These are phyloP conservation scores for Achaetomiella virescens DNA, from an alignment of 495 filamentous ascomycete species.

Conservation along the genomic window DNA sequence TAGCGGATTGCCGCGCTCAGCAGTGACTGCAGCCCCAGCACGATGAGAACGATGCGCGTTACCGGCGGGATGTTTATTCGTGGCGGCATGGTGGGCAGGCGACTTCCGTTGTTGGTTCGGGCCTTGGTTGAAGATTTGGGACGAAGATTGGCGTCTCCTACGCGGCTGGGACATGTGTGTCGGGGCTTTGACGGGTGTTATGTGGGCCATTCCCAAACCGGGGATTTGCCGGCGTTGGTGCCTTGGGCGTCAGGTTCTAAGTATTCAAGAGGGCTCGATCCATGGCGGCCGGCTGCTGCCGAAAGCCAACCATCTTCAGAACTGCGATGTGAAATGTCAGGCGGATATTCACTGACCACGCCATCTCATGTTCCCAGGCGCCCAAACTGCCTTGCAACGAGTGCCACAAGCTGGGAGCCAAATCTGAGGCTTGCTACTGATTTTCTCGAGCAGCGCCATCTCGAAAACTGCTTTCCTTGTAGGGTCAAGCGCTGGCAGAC, in stretches of 20 bases:
- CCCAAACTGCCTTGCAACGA: too few relatives aligned
- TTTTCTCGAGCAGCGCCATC: too few relatives aligned
- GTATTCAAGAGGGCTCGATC: background rate
- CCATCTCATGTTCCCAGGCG: too few relatives aligned
- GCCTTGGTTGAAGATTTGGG: background rate
- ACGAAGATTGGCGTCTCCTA: constrained; percentile 2
- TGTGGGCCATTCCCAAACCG: background rate
- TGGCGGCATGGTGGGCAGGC: constrained; percentile 58
- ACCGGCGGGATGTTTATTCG: constrained; percentile 89
- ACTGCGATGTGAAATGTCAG: too few relatives aligned
- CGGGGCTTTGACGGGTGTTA: background rate
- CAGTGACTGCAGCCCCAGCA: constrained; percentile 67
- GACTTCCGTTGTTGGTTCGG: background rate
- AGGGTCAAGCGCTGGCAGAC: too few relatives aligned
- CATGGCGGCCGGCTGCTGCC: too few relatives aligned
- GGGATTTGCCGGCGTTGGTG: constrained; percentile 3
- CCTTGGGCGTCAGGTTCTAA: background rate
- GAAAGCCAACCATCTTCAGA: too few relatives aligned
- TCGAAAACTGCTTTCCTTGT: too few relatives aligned
- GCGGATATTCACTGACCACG: too few relatives aligned
- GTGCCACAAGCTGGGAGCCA: too few relatives aligned
- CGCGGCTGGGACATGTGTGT: background rate
- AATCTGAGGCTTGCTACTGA: too few relatives aligned
- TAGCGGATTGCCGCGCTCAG: constrained; percentile 75
- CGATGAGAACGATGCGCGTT: constrained; percentile 72